Conservation (phyloP, 2,329 filamentous ascomycete species). For the Pseudopithomyces maydicus region DNA sequence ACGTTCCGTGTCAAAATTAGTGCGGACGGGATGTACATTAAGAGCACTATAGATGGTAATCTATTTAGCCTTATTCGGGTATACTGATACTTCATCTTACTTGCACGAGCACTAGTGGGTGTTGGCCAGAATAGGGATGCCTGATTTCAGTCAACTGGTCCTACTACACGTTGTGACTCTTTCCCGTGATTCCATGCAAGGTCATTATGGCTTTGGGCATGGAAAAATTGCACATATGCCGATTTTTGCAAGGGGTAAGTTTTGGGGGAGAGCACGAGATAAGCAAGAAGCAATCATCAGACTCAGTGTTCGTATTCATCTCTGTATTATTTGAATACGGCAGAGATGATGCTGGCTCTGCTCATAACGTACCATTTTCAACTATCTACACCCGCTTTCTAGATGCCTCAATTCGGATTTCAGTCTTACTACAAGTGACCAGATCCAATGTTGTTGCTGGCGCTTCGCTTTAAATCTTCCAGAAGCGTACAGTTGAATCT, state of each 20-base stretch:
- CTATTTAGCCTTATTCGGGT: slow-evolving; percentile 9
- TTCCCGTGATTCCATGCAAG: too few relatives aligned
- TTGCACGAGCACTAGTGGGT: background rate
- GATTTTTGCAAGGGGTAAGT: too few relatives aligned
- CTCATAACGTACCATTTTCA: too few relatives aligned
- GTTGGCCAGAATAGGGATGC: background rate
- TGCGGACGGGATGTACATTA: background rate
- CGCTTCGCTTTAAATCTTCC: slow-evolving; percentile 4
- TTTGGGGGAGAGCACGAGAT: too few relatives aligned
- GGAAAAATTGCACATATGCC: too few relatives aligned
- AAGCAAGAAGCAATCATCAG: too few relatives aligned
- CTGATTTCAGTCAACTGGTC: background rate
- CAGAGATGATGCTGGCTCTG: too few relatives aligned
- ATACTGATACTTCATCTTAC: background rate
- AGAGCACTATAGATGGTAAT: background rate
- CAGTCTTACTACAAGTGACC: background rate
- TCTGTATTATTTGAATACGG: too few relatives aligned
- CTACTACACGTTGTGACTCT: too few relatives aligned
- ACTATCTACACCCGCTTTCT: background rate
- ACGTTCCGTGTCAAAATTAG: background rate
- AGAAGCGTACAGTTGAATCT: slow-evolving; percentile 11
- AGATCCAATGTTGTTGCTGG: background rate
- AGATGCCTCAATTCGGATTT: background rate
- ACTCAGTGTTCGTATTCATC: too few relatives aligned
- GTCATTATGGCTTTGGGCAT: too few relatives aligned